These are phyloP conservation scores for Xylaria sp. DNA, from an alignment of 2,329 filamentous ascomycete genomes.

Conservation along the genomic window DNA sequence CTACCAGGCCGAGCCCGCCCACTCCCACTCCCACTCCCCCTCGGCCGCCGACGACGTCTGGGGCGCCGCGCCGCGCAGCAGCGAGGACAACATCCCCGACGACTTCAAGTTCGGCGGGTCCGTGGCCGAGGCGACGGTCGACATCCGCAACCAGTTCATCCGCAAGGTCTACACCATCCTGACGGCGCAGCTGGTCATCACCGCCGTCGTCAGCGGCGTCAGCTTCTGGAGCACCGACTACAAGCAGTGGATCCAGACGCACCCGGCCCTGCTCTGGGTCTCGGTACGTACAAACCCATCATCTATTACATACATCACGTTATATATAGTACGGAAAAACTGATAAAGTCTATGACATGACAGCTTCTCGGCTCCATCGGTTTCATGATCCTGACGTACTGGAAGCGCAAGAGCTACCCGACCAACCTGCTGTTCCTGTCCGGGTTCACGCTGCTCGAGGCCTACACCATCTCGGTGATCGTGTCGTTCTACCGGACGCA, in stretches of 20 bases:
- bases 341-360: too few species aligned
- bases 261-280: slow-evolving; percentile 82
- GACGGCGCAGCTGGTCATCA: slow-evolving; percentile 89
- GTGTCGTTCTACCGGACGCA: slow-evolving; percentile 84
- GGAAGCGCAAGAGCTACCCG: slow-evolving; percentile 95
- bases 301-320: slow-evolving; percentile 19
- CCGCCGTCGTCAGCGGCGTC: slow-evolving; percentile 76
- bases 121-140: slow-evolving; percentile 89
- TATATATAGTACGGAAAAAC: slow-evolving; percentile 13
- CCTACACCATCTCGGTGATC: slow-evolving; percentile 90
- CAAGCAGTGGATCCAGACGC: slow-evolving; percentile 82
- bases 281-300: slow-evolving; percentile 58
- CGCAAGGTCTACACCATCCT: slow-evolving; percentile 98
- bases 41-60: too few species aligned
- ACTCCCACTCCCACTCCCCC: too few species aligned
- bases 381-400: slow-evolving; percentile 87
- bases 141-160: slow-evolving; percentile 95
- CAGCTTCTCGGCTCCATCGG: slow-evolving; percentile 78
- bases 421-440: slow-evolving; percentile 91
- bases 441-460: slow-evolving; percentile 88
- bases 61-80: slow-evolving; percentile 70
- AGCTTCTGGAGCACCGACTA: slow-evolving; percentile 84
- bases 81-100: slow-evolving; percentile 90
- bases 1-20: slow-evolving; percentile 60
- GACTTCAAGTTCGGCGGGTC: slow-evolving; percentile 99